Evolutionary conservation across 2,329 filamentous ascomycete species (phyloP).

Genomic region (Ophiostoma ulmi): DNA sequence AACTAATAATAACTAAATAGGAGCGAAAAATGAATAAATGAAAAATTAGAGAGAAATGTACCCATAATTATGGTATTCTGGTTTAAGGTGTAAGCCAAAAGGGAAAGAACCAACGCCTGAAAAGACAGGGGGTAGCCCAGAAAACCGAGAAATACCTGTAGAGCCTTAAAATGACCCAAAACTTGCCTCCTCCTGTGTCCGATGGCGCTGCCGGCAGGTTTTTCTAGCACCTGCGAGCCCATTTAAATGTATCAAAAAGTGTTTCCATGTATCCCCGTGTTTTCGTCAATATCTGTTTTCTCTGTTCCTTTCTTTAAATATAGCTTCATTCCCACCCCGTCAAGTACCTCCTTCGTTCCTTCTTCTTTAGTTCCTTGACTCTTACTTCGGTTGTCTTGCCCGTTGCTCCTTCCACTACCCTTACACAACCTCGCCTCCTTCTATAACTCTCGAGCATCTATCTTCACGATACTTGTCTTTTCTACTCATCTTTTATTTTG

Average conservation of each 20-base stretch:
- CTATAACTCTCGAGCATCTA: background rate
- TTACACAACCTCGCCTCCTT: background rate
- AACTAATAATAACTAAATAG: background rate
- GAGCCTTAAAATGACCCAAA: background rate
- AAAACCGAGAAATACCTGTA: background rate
- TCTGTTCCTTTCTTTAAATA: slow-evolving; percentile 3
- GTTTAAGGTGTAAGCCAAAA: slow-evolving; percentile 12
- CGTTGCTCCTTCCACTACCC: background rate
- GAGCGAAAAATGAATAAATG: background rate
- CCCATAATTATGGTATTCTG: background rate
- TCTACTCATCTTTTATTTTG: background rate
- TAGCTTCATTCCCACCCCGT: background rate
- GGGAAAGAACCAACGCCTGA: background rate
- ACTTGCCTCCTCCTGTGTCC: background rate
- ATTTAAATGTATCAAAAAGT: too few relatives aligned
- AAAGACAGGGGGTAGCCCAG: background rate
- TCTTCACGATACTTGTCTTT: slow-evolving; percentile 5
- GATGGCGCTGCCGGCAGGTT: slow-evolving; percentile 11
- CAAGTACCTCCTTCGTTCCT: background rate
- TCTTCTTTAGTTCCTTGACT: background rate
- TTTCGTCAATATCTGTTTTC: background rate
- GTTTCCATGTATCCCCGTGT: background rate
- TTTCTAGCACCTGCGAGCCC: background rate
- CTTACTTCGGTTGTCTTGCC: background rate
- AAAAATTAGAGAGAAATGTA: background rate